A percentile compares a stretch with the other conserved stretches of the same genome.
Conservation (phyloP, 2,329 filamentous ascomycete species). For the Cordyceps tenuipes region DNA sequence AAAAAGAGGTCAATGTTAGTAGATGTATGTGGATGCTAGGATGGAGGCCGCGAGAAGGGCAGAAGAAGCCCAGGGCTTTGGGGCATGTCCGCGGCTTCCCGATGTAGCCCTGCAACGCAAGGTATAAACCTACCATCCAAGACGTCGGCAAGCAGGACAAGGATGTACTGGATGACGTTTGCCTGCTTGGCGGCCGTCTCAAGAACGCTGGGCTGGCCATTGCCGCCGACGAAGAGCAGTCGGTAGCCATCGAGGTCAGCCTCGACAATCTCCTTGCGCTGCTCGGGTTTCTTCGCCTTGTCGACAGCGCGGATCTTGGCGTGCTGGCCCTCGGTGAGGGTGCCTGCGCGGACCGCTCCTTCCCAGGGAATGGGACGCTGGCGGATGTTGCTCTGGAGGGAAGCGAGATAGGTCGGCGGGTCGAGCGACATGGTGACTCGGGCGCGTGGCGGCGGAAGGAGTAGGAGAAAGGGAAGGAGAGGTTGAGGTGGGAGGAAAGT, state of each 20-base stretch:
- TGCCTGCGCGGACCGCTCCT: constrained; percentile 85
- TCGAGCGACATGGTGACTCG: constrained; percentile 70
- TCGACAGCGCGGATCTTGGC: constrained; percentile 95
- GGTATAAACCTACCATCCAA: constrained; percentile 59
- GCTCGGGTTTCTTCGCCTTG: constrained; percentile 81
- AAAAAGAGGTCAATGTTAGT: constrained; percentile 14
- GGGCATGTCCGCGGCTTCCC: constrained; percentile 7
- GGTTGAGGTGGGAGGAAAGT: constrained; percentile 6
- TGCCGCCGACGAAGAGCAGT: constrained; percentile 67
- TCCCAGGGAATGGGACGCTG: constrained; percentile 96
- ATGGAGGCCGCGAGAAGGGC: constrained; percentile 3
- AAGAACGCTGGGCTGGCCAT: constrained; percentile 63
- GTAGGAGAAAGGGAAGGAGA: background rate
- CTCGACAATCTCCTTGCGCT: constrained; percentile 75
- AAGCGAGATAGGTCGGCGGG: constrained; percentile 74
- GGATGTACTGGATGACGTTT: constrained; percentile 90
- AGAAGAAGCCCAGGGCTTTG: background rate
- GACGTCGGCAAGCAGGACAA: constrained; percentile 81
- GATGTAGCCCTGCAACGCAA: background rate
- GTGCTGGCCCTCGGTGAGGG: constrained; percentile 87
- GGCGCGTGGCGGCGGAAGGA: constrained; percentile 17
- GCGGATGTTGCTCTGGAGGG: constrained; percentile 94
- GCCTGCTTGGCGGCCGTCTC: constrained; percentile 77
- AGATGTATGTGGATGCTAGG: background rate
- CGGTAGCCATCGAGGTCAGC: constrained; percentile 72